A percentile compares a stretch with the other conserved stretches of the same genome.
Evolutionary conservation across 1,139 yeast species (phyloP).

Genomic region (Blastobotrys malaysiensis): DNA sequence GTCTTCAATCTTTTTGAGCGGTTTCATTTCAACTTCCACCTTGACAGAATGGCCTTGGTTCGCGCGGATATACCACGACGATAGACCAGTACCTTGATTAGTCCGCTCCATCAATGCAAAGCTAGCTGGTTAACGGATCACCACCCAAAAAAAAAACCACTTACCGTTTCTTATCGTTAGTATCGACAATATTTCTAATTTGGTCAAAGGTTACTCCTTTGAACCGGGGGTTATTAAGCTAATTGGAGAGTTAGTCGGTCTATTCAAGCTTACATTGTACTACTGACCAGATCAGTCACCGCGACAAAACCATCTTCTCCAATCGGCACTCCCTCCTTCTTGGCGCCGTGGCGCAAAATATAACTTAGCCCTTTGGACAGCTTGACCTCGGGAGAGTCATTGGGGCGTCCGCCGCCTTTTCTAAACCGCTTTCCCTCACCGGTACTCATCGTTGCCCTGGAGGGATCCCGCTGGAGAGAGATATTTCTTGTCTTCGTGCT

Average conservation of each 20-base stretch:
- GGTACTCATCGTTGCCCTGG: background rate
- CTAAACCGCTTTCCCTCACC: slow-evolving; percentile 4
- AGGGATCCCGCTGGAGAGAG: background rate
- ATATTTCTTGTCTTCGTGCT: background rate
- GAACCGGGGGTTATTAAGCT: slow-evolving; percentile 51
- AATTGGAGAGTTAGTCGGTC: background rate
- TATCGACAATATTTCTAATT: slow-evolving; percentile 53
- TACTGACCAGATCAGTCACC: slow-evolving; percentile 39
- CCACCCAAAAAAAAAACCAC: slow-evolving; percentile 2
- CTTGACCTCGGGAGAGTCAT: slow-evolving; percentile 28
- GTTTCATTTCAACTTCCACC: slow-evolving; percentile 37
- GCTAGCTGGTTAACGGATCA: too few species aligned
- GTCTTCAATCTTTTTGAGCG: slow-evolving; percentile 26
- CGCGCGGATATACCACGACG: slow-evolving; percentile 66
- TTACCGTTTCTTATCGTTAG: slow-evolving; percentile 67
- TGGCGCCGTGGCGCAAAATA: slow-evolving; percentile 79
- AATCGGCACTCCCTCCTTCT: slow-evolving; percentile 59
- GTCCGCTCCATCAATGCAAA: slow-evolving; percentile 6
- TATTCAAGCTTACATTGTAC: background rate
- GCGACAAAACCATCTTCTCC: slow-evolving; percentile 63
- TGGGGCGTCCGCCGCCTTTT: slow-evolving; percentile 6
- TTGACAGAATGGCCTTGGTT: slow-evolving; percentile 84
- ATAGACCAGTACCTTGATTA: slow-evolving; percentile 11
- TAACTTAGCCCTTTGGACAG: slow-evolving; percentile 74
- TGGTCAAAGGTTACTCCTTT: slow-evolving; percentile 52